These are phyloP conservation scores for Nemophila menziesii DNA, from an alignment of 257 asterid species.

Conservation along the genomic window DNA sequence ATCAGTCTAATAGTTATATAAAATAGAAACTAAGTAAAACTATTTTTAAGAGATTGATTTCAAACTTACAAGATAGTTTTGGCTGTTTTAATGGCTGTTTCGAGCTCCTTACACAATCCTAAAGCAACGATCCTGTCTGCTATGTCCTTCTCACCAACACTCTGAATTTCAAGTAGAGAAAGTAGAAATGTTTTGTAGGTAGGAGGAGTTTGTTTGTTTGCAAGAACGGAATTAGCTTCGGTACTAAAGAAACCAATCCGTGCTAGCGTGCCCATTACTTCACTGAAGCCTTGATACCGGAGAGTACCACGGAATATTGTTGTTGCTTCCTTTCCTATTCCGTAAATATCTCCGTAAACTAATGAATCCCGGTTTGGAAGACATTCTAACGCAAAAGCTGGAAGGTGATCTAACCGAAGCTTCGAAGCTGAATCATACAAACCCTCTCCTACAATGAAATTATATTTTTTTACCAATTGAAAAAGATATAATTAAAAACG, in stretches of 20 bases:
- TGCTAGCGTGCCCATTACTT: slow-evolving; percentile 73
- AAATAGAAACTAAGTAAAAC: background rate
- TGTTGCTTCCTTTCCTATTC: slow-evolving; percentile 69
- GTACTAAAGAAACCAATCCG: slow-evolving; percentile 67
- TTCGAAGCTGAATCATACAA: slow-evolving; percentile 81
- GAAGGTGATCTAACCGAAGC: slow-evolving; percentile 60
- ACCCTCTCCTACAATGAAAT: slow-evolving; percentile 73
- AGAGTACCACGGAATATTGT: slow-evolving; percentile 90
- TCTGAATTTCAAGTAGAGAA: slow-evolving; percentile 27
- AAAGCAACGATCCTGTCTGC: slow-evolving; percentile 41
- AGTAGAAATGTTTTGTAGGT: slow-evolving; percentile 32
- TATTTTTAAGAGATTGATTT: background rate
- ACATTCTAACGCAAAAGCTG: slow-evolving; percentile 93
- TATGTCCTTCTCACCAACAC: slow-evolving; percentile 40
- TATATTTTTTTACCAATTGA: slow-evolving; percentile 9
- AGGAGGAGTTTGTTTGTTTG: slow-evolving; percentile 41
- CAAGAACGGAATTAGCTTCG: slow-evolving; percentile 28
- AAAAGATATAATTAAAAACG: slow-evolving; percentile 7
- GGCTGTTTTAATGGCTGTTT: slow-evolving; percentile 50
- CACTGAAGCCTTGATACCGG: slow-evolving; percentile 90
- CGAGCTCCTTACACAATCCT: slow-evolving; percentile 44
- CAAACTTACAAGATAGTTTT: slow-evolving; percentile 76
- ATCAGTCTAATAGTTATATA: background rate
- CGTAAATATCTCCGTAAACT: slow-evolving; percentile 75
- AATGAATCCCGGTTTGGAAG: slow-evolving; percentile 90